Percentiles rank a stretch among this genome's conserved stretches.
Evolutionary conservation across 2,329 filamentous ascomycete genomes (phyloP).

Genomic region (Chlorencoelia australis): DNA sequence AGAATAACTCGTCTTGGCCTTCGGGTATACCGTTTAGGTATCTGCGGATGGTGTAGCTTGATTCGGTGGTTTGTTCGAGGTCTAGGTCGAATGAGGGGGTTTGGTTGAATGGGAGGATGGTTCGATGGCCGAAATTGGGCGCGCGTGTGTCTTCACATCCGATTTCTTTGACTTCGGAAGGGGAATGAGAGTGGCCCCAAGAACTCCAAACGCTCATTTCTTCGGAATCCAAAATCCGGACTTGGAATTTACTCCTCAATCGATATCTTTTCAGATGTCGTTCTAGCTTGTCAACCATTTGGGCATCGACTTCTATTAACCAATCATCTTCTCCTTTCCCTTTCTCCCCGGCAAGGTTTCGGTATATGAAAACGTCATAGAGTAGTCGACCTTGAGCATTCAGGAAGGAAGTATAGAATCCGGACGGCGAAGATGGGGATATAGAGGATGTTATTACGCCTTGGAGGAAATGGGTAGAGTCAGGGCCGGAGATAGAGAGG

Average conservation of each 20-base stretch:
- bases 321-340: constrained; percentile 33
- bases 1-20: constrained; percentile 67
- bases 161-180: constrained; percentile 10
- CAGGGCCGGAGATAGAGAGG: constrained; percentile 67
- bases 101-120: constrained; percentile 31
- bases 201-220: constrained; percentile 63
- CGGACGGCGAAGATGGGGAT: constrained; percentile 33
- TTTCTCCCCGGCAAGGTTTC: constrained; percentile 23
- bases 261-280: constrained; percentile 79
- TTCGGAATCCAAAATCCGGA: constrained; percentile 53
- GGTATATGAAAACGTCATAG: constrained; percentile 86
- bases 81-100: constrained; percentile 24
- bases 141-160: constrained; percentile 39
- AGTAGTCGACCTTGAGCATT: constrained; percentile 77
- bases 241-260: constrained; percentile 66
- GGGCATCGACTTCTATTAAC: constrained; percentile 73
- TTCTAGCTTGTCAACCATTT: constrained; percentile 49
- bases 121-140: constrained; percentile 44
- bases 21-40: constrained; percentile 78
- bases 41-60: constrained; percentile 63
- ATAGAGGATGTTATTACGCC: constrained; percentile 72
- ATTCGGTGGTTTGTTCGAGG: constrained; percentile 39
- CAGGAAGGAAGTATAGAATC: constrained; percentile 75
- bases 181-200: no score
- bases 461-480: constrained; percentile 78